These are phyloP conservation scores for Hymenoscyphus fructigenus DNA, from an alignment of 2,329 filamentous ascomycete genomes.

Conservation along the genomic window DNA sequence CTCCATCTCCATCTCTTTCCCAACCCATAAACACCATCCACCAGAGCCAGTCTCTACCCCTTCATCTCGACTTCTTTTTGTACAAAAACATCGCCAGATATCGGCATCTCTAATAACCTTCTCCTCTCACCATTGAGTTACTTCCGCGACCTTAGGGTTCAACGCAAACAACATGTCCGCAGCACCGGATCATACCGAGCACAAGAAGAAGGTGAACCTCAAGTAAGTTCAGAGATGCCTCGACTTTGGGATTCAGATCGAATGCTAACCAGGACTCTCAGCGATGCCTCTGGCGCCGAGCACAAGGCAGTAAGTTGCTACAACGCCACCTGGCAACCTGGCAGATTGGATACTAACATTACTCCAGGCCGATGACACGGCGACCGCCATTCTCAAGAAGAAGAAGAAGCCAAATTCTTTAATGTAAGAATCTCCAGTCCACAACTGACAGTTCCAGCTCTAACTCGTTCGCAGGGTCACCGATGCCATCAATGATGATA, in stretches of 20 bases:
- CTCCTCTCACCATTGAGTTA: conserved; percentile 9
- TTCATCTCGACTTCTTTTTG: conserved; percentile 8
- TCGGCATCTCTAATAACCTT: conserved; percentile 15
- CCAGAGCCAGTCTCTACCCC: conserved; percentile 13
- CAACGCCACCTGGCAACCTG: conserved; percentile 30
- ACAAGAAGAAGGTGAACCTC: conserved; percentile 82
- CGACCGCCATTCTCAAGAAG: conserved; percentile 98
- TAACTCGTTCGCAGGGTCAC: conserved; percentile 69
- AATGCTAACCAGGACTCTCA: conserved; percentile 47
- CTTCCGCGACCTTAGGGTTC: conserved; percentile 12
- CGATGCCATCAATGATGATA: conserved; percentile 98
- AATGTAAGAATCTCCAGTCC: conserved; percentile 63
- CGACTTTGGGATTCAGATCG: conserved; percentile 9
- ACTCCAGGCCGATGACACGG: conserved; percentile 77
- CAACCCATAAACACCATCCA: background rate
- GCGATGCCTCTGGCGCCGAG: conserved; percentile 87
- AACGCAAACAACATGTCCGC: conserved; percentile 62
- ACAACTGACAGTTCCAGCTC: conserved; percentile 31
- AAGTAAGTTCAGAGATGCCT: conserved; percentile 54
- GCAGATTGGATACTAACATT: conserved; percentile 37
- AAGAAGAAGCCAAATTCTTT: conserved; percentile 99
- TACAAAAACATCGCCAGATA: conserved; percentile 14
- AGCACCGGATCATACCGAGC: conserved; percentile 60
- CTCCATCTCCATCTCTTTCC: conserved; percentile 17
- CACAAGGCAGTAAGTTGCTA: conserved; percentile 68